Percentiles rank a stretch among this genome's conserved stretches.
These are phyloP conservation scores for Lepidium aucheri DNA, from an alignment of 345 rosid species.

Conservation along the genomic window DNA sequence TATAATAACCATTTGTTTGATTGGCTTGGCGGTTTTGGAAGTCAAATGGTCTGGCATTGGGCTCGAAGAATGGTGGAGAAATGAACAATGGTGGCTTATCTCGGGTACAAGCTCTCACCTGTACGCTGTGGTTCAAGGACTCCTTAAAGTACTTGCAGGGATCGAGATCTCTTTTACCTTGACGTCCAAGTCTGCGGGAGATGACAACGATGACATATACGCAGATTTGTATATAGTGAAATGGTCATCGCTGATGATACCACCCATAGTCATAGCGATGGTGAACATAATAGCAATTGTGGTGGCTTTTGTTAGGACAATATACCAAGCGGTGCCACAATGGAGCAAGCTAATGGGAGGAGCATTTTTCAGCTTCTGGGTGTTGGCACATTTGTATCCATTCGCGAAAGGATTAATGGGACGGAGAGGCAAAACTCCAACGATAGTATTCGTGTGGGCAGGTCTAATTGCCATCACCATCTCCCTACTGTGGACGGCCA, in stretches of 20 bases:
- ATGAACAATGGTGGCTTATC: too few species aligned
- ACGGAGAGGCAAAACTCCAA: constrained; percentile 87
- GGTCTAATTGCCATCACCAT: constrained; percentile 86
- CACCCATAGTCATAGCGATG: too few species aligned
- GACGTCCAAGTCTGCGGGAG: too few species aligned
- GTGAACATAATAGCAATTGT: too few species aligned
- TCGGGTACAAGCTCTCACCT: too few species aligned
- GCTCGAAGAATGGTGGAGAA: constrained; percentile 98
- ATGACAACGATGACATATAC: too few species aligned
- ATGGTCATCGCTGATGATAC: too few species aligned
- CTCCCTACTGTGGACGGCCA: constrained; percentile 74
- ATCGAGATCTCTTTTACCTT: too few species aligned
- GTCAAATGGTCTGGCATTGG: constrained; percentile 79
- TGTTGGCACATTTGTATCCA: constrained; percentile 84
- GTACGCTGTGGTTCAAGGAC: too few species aligned
- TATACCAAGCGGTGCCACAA: constrained; percentile 50
- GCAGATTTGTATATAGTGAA: too few species aligned
- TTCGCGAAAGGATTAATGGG: constrained; percentile 97
- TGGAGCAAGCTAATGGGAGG: constrained; percentile 95
- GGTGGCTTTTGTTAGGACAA: constrained; percentile 65
- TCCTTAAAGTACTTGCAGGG: too few species aligned
- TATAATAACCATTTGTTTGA: constrained; percentile 51
- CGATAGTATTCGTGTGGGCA: constrained; percentile 87
- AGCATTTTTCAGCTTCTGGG: constrained; percentile 94
- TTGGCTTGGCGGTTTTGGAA: constrained; percentile 67